phyloP scores from a whole-genome alignment of 2,329 filamentous ascomycete genomes.

The Grosmannia huntii region DNA sequence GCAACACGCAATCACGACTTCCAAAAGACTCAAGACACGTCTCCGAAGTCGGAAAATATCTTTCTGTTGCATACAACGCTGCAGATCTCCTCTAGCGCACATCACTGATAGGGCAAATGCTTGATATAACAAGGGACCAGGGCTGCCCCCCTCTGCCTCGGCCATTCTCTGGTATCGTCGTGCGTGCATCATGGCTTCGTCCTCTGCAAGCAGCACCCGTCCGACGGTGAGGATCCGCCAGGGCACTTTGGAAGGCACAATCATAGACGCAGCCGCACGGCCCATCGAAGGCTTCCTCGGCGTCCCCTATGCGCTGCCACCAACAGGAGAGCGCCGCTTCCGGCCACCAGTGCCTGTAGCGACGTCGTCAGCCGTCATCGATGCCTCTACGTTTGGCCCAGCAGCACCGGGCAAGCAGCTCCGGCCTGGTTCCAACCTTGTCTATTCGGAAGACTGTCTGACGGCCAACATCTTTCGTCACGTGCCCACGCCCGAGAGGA shows the following conservation, averaged over 20 bases:
- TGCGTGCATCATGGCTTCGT: not conserved
- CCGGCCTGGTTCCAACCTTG: not conserved
- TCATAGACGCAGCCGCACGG: slow-evolving; percentile 23
- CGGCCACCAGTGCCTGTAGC: slow-evolving; percentile 10
- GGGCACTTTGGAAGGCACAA: not conserved
- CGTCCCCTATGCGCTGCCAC: slow-evolving; percentile 39
- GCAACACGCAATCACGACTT: too few species aligned
- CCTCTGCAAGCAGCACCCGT: not conserved
- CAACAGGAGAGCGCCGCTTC: slow-evolving; percentile 24
- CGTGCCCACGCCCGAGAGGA: slow-evolving; percentile 13
- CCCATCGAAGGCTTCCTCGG: slow-evolving; percentile 27
- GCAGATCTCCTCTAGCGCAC: not conserved
- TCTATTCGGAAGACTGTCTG: slow-evolving; percentile 40
- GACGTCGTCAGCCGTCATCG: slow-evolving; percentile 24
- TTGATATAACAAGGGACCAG: not conserved
- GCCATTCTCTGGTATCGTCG: not conserved
- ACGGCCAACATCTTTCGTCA: slow-evolving; percentile 49
- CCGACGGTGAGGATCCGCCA: slow-evolving; percentile 1
- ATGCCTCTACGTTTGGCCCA: slow-evolving; percentile 29
- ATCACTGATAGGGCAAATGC: not conserved
- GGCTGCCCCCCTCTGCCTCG: not conserved
- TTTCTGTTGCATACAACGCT: not conserved
- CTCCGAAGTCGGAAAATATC: not conserved
- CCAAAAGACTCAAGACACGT: not conserved
- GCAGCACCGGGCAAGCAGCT: slow-evolving; percentile 7